Percentiles rank a stretch among this genome's conserved stretches.
phyloP scores from a whole-genome alignment of 2,329 filamentous ascomycete genomes.

The Fusarium scirpi region DNA sequence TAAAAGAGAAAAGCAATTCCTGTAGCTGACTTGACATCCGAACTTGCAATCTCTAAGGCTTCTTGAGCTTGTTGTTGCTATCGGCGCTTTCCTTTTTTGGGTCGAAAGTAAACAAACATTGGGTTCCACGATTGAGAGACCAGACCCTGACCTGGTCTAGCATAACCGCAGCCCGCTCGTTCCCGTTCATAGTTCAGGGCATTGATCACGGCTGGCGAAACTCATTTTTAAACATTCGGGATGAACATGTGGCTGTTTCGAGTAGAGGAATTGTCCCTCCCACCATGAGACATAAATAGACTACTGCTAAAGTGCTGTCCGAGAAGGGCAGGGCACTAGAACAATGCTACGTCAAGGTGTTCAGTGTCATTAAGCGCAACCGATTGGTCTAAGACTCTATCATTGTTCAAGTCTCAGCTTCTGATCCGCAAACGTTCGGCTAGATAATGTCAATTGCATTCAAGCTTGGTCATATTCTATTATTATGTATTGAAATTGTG shows the following conservation, averaged over 20 bases:
- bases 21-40: background rate
- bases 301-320: background rate
- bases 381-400: constrained; percentile 11
- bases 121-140: background rate
- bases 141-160: constrained; percentile 28
- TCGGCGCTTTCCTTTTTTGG: background rate
- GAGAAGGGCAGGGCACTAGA: background rate
- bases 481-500: background rate
- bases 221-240: background rate
- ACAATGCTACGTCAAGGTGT: background rate
- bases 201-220: background rate
- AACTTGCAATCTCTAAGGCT: rapidly evolving
- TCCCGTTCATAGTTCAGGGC: constrained; percentile 9
- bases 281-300: background rate
- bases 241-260: background rate
- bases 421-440: background rate
- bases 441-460: background rate
- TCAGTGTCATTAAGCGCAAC: constrained; percentile 20
- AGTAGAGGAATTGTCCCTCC: background rate
- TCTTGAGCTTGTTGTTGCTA: rapidly evolving
- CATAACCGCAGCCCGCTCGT: constrained; percentile 5
- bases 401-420: background rate
- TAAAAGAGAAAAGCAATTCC: background rate
- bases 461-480: no score
- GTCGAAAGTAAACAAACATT: constrained; percentile 21